A percentile compares a stretch with the other conserved stretches of the same genome.
Evolutionary conservation across 768 basidiomycete genomes (phyloP).

Genomic region (Daedalea quercina): DNA sequence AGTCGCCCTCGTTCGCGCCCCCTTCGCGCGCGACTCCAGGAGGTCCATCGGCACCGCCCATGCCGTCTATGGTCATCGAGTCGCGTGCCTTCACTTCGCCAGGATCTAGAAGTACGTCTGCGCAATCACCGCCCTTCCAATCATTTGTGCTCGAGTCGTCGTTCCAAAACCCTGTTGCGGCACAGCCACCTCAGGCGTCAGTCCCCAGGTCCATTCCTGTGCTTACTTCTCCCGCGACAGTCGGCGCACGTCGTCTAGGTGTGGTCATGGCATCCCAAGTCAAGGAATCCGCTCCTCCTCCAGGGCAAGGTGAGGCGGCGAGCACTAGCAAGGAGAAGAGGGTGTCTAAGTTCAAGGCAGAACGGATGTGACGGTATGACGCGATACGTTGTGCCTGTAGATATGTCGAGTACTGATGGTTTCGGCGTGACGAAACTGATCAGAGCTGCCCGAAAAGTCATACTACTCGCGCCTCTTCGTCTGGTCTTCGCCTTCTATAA

Average conservation of each 20-base stretch:
- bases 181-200: neutral
- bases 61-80: neutral
- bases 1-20: conserved; percentile 20
- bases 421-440: too few relatives aligned
- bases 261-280: conserved; percentile 16
- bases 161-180: conserved; percentile 4
- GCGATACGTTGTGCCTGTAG: neutral
- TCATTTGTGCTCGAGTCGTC: conserved; percentile 16
- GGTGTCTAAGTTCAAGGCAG: conserved; percentile 21
- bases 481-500: too few relatives aligned
- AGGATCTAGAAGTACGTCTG: neutral
- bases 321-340: conserved; percentile 8
- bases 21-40: too few relatives aligned
- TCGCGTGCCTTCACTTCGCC: conserved; percentile 14
- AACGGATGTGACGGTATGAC: conserved; percentile 11
- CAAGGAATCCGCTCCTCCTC: conserved; percentile 7
- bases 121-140: conserved; percentile 8
- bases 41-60: too few relatives aligned
- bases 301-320: neutral
- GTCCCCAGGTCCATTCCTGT: neutral
- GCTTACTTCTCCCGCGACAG: neutral
- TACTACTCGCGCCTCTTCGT: too few relatives aligned
- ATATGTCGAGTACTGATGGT: neutral
- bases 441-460: too few relatives aligned
- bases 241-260: conserved; percentile 6